Base-by-base conservation (phyloP, 352 stramenopile species). In the Phytophthora fragariae region DNA sequence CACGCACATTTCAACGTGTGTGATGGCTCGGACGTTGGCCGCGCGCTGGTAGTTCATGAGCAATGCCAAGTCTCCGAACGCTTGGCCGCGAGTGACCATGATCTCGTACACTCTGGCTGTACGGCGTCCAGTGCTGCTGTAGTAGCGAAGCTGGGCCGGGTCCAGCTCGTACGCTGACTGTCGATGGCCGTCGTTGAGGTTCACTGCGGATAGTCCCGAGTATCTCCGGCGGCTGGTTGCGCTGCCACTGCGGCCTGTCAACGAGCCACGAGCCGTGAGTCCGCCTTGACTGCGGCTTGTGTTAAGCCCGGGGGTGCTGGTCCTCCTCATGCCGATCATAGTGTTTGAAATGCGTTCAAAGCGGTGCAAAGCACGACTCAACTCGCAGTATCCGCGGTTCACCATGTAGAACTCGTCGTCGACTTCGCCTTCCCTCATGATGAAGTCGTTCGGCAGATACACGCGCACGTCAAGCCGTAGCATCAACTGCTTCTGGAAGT, bases 381-480 rank as follows among this genome's bases (percentile, higher is more conserved):
- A 60, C 61, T 92, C 80, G 46, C 86, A 92, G 12, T 80, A 71
- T 0, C 84, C 88, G 0, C 82, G 78, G 44, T 93, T 90, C 24
- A 94, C 79, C 68, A 93, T 91, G 73, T 86, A 94, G 65, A 89
- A 90, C 21, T 93, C 80, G 31, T 82, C 75, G 39, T 79, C 83
- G 0, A 91, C 79, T 52, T 93, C 85, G 1, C 78, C 85, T 44
- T 82, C 71, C 11, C 84, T 75, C 37, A 92, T 84, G 46, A 95
- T 84, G 50, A 84, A 95, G 65, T 93, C 85, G 66, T 95, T 88
- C 5, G 86, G 85, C 6, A 93, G 65, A 65, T 92, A 94, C 14
- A 94, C 75, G 35, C 83, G 81, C 7, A 90, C 83, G 27, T 84
- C 73, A 14, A 94, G 61, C 19, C 70, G 68, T n/a, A 89, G 31